These are phyloP conservation scores for Trichoderma atrobrunneum DNA, from an alignment of 2,329 filamentous ascomycete genomes.

Conservation along the genomic window DNA sequence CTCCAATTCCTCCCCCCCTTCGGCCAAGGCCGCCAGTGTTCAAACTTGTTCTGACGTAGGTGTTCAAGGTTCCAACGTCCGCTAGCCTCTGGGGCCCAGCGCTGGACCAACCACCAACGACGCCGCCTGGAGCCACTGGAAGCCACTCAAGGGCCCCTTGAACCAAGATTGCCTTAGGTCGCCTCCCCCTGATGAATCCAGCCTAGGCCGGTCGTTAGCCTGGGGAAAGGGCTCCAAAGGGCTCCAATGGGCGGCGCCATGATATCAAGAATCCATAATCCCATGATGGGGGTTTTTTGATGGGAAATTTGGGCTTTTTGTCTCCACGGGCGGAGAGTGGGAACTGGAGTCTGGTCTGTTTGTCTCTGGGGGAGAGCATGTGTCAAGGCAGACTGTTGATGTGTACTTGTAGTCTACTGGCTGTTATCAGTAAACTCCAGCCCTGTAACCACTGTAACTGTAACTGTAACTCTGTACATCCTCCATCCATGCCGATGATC, in stretches of 20 bases:
- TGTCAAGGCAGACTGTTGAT: too few relatives aligned
- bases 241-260: background rate
- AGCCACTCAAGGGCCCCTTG: background rate
- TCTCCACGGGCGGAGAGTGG: too few relatives aligned
- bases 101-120: background rate
- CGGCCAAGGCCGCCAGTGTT: background rate
- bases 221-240: background rate
- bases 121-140: background rate
- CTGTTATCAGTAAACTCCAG: too few relatives aligned
- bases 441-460: background rate
- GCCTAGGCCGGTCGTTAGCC: conserved; percentile 7
- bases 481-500: background rate
- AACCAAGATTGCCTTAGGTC: too few relatives aligned
- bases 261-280: background rate
- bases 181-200: background rate
- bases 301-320: background rate
- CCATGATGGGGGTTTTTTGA: background rate
- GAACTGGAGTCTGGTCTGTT: too few relatives aligned
- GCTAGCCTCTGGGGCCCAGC: background rate
- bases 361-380: too few relatives aligned
- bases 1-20: background rate
- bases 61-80: background rate
- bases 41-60: background rate
- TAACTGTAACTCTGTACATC: background rate
- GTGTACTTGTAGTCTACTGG: too few relatives aligned